Evolutionary conservation across 768 basidiomycete species (phyloP).

Genomic region (Lactifluus volemus): DNA sequence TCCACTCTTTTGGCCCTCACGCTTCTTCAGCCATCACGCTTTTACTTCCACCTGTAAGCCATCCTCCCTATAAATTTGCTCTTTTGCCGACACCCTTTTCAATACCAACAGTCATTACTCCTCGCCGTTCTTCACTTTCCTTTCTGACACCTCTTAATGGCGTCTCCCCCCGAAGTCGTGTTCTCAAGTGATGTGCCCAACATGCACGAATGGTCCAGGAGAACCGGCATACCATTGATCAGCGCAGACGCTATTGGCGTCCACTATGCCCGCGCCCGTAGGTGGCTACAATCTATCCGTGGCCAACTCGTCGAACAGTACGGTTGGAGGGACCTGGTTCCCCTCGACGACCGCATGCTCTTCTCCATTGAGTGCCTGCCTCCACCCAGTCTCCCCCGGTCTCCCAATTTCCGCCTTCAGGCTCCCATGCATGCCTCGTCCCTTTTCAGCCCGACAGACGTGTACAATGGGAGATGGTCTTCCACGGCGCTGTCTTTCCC

Average conservation of each 20-base stretch:
- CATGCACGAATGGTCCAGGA: slow-evolving; percentile 77
- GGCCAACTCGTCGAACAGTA: slow-evolving; percentile 55
- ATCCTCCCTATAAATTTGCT: slow-evolving; percentile 16
- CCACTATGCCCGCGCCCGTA: slow-evolving; percentile 73
- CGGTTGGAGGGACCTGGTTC: slow-evolving; percentile 56
- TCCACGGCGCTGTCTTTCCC: slow-evolving; percentile 40
- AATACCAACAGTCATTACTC: slow-evolving; percentile 1
- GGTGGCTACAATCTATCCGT: slow-evolving; percentile 61
- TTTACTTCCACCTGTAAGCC: slow-evolving; percentile 13
- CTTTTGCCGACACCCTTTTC: slow-evolving; percentile 4
- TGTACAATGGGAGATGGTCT: slow-evolving; percentile 87
- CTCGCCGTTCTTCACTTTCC: slow-evolving; percentile 14
- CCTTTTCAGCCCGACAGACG: slow-evolving; percentile 77
- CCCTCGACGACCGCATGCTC: slow-evolving; percentile 61
- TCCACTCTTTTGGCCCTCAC: slow-evolving; percentile 1
- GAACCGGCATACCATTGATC: slow-evolving; percentile 73
- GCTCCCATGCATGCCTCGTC: slow-evolving; percentile 74
- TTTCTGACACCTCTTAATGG: slow-evolving; percentile 21
- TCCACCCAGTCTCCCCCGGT: slow-evolving; percentile 64
- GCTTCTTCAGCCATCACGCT: slow-evolving; percentile 15
- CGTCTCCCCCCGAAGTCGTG: slow-evolving; percentile 46
- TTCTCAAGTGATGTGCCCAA: slow-evolving; percentile 74
- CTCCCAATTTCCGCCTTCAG: slow-evolving; percentile 62
- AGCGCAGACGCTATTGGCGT: slow-evolving; percentile 75
- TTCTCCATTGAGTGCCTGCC: slow-evolving; percentile 72